These are phyloP conservation scores for Haematococcus lacustris DNA, from an alignment of 139 green algal species.

Conservation along the genomic window DNA sequence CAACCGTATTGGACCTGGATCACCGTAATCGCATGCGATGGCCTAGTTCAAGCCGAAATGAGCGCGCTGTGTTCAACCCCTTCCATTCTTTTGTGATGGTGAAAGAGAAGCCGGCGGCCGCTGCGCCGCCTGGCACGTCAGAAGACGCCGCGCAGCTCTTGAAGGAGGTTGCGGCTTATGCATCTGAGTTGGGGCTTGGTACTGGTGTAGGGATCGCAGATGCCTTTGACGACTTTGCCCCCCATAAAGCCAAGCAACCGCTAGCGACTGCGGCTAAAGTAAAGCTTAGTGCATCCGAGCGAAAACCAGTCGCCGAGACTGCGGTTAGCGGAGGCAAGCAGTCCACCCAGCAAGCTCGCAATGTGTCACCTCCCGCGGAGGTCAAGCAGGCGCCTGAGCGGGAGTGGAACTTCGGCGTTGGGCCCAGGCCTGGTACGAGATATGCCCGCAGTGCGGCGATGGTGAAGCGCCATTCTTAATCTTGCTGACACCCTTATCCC, in stretches of 20 bases:
- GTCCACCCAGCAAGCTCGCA: conserved; percentile 4
- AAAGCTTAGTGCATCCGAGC: neutral
- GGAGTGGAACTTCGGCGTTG: conserved; percentile 49
- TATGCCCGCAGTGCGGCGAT: neutral
- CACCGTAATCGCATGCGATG: too few species aligned
- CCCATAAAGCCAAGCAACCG: conserved; percentile 8
- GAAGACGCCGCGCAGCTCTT: conserved; percentile 22
- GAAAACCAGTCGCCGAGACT: conserved; percentile 9
- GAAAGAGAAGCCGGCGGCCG: too few species aligned
- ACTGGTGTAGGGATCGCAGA: conserved; percentile 16
- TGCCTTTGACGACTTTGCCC: conserved; percentile 71
- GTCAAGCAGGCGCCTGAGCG: conserved; percentile 18
- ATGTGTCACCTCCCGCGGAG: neutral
- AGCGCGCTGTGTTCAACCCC: too few species aligned
- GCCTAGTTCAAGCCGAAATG: too few species aligned
- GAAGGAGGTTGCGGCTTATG: conserved; percentile 49
- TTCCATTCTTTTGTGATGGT: too few species aligned
- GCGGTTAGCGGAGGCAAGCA: neutral
- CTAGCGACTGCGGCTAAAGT: conserved; percentile 4
- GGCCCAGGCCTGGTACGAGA: conserved; percentile 43
- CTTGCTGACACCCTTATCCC: neutral
- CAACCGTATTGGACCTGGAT: too few species aligned
- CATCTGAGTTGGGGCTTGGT: conserved; percentile 46
- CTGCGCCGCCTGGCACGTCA: too few species aligned
- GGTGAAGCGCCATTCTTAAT: neutral